Evolutionary conservation across 352 stramenopile genomes (phyloP), one percentile per base, ranked within the genome.

Genomic region (Pythium vanterpoolii): DNA sequence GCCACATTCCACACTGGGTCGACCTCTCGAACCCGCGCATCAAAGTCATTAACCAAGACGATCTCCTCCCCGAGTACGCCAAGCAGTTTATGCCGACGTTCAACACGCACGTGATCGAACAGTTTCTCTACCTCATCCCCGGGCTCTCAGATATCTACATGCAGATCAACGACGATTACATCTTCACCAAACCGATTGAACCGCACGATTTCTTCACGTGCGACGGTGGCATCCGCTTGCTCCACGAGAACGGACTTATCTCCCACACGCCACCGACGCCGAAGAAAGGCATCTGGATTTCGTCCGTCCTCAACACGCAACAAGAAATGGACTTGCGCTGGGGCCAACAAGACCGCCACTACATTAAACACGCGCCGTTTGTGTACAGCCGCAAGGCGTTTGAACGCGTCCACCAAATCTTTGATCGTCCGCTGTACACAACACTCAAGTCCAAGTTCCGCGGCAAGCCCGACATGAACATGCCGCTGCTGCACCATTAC

Each of bases 81-180:
- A 93, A 93, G 65, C 27, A 60, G 23, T 90, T 89, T 59, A 64
- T 96, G 33, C 86, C 84, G 13, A 89, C 81, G 21, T 96, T 93
- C 69, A 93, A 96, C 73, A 94, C 86, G 47, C 79, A 96, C 69
- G 84, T 94, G 44, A 90, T 96, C 38, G 86, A 96, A 69, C 86
- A 96, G 69, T 96, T 93, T 59, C 58, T 96, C 53, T 89, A 96
- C 62, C 56, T 79, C 18, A 94, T 96, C 50, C 86, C 86, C 3
- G 86, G 83, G 0, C 73, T 96, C 24, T 92, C 86, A 45, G 86
- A 96, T 56, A 85, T 91, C 43, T 96, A 84, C 68, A 94, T 96
- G 73, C 84, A 96, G 57, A 73, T 96, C 52, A 96, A 96, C 64
- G 86, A 96, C 66, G 86, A 96, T 73, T 96, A 94, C 63, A 67